These are phyloP conservation scores for Trichoderma semiorbis DNA, from an alignment of 2,329 filamentous ascomycete species.

Conservation along the genomic window DNA sequence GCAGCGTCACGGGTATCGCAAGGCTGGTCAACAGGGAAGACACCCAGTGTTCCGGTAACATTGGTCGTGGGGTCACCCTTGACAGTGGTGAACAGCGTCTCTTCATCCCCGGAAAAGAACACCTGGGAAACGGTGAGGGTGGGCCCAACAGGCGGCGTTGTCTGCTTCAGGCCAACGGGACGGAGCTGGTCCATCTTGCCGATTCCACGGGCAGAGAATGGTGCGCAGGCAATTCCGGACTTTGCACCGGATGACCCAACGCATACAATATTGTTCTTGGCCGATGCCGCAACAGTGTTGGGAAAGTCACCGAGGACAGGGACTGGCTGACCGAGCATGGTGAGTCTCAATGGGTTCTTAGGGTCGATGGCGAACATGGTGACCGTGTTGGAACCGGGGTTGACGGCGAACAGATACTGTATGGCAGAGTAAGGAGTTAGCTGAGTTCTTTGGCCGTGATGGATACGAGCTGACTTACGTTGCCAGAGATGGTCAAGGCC, in stretches of 20 bases:
- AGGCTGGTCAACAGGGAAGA: slow-evolving; percentile 41
- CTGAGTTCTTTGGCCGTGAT: neutral
- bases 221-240: slow-evolving; percentile 44
- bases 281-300: slow-evolving; percentile 48
- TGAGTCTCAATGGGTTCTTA: slow-evolving; percentile 42
- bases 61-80: slow-evolving; percentile 56
- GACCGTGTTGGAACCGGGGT: slow-evolving; percentile 51
- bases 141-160: slow-evolving; percentile 56
- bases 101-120: slow-evolving; percentile 56
- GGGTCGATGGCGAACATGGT: slow-evolving; percentile 46
- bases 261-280: slow-evolving; percentile 41
- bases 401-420: slow-evolving; percentile 52
- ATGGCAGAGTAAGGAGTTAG: neutral
- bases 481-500: slow-evolving; percentile 45
- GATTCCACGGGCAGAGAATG: slow-evolving; percentile 39
- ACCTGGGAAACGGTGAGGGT: slow-evolving; percentile 57
- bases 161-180: slow-evolving; percentile 49
- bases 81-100: slow-evolving; percentile 51
- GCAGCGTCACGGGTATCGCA: neutral
- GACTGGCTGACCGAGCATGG: slow-evolving; percentile 41
- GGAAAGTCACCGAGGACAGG: slow-evolving; percentile 50
- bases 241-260: slow-evolving; percentile 43
- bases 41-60: slow-evolving; percentile 54
- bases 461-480: slow-evolving; percentile 37
- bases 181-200: slow-evolving; percentile 43